Percentiles rank a stretch among this genome's conserved stretches.
Evolutionary conservation across 345 rosid species (phyloP).

Genomic region (Excoecaria agallocha): DNA sequence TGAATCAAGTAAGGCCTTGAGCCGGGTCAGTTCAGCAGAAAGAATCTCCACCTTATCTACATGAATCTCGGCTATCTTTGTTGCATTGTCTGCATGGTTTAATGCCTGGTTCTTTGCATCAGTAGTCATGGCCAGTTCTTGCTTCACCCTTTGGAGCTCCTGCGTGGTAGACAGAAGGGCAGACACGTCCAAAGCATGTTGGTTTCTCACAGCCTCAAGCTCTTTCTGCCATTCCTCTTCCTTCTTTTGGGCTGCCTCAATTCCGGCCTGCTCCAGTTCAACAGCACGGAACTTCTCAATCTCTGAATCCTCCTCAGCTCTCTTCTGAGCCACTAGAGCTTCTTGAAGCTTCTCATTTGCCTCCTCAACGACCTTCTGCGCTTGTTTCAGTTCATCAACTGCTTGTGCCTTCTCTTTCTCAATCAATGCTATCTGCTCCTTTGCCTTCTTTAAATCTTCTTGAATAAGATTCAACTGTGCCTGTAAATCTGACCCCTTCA

Average conservation of each 20-base stretch:
- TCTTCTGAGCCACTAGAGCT: slow-evolving; percentile 84
- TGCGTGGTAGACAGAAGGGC: slow-evolving; percentile 64
- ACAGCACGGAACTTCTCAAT: slow-evolving; percentile 85
- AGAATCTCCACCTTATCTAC: slow-evolving; percentile 75
- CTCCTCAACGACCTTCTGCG: slow-evolving; percentile 58
- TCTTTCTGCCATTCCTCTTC: slow-evolving; percentile 84
- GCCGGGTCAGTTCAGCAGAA: slow-evolving; percentile 60
- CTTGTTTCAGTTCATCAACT: slow-evolving; percentile 69
- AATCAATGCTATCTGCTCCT: slow-evolving; percentile 53
- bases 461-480: slow-evolving; percentile 59
- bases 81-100: slow-evolving; percentile 87
- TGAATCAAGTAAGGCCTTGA: slow-evolving; percentile 75
- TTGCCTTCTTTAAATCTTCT: slow-evolving; percentile 92
- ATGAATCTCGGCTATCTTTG: slow-evolving; percentile 79
- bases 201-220: slow-evolving; percentile 68
- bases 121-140: slow-evolving; percentile 61
- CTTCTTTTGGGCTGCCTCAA: slow-evolving; percentile 73
- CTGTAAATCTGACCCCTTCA: slow-evolving; percentile 63
- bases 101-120: slow-evolving; percentile 88
- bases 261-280: slow-evolving; percentile 87
- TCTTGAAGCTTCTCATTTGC: slow-evolving; percentile 70
- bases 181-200: slow-evolving; percentile 79
- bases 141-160: slow-evolving; percentile 68
- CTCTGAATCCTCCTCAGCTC: slow-evolving; percentile 78
- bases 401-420: slow-evolving; percentile 81